phyloP scores from a whole-genome alignment of 345 rosid genomes.

The Reutealis trisperma region DNA sequence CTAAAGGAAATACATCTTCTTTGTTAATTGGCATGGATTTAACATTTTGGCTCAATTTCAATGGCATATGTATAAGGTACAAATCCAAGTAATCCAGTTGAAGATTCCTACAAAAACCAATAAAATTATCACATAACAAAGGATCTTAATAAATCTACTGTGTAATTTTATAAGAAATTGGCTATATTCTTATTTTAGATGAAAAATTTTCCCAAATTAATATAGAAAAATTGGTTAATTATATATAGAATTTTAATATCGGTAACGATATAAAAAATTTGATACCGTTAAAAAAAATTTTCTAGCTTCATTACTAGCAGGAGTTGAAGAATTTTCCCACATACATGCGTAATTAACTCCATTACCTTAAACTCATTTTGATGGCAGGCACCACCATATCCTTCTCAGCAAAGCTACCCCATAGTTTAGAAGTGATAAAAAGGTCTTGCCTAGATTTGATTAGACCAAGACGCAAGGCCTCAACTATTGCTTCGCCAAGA shows the following conservation, averaged over 20 bases:
- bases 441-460: constrained; percentile 48
- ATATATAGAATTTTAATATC: no score
- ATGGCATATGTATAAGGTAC: constrained; percentile 47
- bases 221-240: no score
- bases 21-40: background rate
- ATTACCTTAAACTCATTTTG: background rate
- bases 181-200: no score
- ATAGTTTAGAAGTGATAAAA: constrained; percentile 66
- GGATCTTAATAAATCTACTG: no score
- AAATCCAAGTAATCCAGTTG: constrained; percentile 43
- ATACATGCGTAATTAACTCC: no score
- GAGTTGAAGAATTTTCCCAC: no score
- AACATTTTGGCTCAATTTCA: constrained; percentile 17
- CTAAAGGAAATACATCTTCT: constrained; percentile 22
- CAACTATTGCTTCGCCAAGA: constrained; percentile 54
- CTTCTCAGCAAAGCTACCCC: constrained; percentile 51
- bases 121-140: background rate
- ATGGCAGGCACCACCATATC: constrained; percentile 52
- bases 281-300: no score
- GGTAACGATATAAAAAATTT: no score
- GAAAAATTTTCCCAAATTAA: background rate
- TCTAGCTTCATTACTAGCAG: no score
- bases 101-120: constrained; percentile 32
- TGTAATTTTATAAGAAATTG: no score
- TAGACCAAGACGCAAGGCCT: constrained; percentile 44